Base-by-base conservation (phyloP, 352 stramenopile species). In the Nothophytophthora sp. region DNA sequence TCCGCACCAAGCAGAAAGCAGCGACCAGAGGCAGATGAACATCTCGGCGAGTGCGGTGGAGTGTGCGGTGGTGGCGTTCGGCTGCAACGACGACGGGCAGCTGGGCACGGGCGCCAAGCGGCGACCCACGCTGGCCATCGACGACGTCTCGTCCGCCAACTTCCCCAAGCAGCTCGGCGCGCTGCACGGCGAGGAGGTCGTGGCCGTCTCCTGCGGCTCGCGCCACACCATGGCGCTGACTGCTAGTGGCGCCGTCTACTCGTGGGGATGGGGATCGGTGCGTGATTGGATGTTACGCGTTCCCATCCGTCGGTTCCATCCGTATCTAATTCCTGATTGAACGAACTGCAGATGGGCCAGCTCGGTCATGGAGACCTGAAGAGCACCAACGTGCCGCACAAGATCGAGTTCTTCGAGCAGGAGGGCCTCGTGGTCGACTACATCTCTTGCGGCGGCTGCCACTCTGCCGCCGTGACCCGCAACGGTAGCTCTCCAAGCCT, bases 51-150 rank as follows among this genome's bases (percentile, higher is more conserved):
- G n/a, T n/a, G n/a, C 47, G 22, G 43, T 41, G 25, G 38, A 72
- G 38, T 77, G 65, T 61, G 65, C 71, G 11, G 64, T 90, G 18
- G 64, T 89, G 50, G 76, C 79, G 22, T 91, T 94, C 51, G 81
- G 81, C 41, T 92, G 80, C 74, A 91, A 91, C 53, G 83, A 94
- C 55, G 83, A 94, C 58, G 83, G 83, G 0, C 83, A 94, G 57
- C 50, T 94, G 39, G 83, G 79, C 20, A 84, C 75, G 33, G 83
- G 81, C 20, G 79, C 86, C 49, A 76, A 76, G 60, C 78, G 79
- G 23, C 73, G 64, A 37, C 64, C 58, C 32, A 75, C 46, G 19
- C 64, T 79, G 20, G 60, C 72, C 22, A 81, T 93, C 16, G 83
- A 93, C 55, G 76, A 72, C 46, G 79, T 93, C 40, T 84, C 80